Percentiles rank a stretch among this genome's conserved stretches.
Evolutionary conservation across 192 early-diverging fungal species (phyloP).

Genomic region (Gorgonomyces haynaldii): DNA sequence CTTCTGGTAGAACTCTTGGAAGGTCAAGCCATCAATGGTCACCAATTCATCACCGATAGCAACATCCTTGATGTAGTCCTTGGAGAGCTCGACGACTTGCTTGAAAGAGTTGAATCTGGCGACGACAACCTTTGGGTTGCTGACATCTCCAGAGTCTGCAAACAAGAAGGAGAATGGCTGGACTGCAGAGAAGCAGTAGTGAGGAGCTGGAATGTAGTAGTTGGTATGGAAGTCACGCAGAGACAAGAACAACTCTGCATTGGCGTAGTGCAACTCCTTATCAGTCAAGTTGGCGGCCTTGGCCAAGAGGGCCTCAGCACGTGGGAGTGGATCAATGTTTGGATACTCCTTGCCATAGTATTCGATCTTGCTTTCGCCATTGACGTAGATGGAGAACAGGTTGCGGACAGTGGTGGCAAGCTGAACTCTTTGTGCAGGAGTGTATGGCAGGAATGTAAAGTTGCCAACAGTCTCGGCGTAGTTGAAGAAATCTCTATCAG

Average conservation of each 20-base stretch:
- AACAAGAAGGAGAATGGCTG: conserved; percentile 6
- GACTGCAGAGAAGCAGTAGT: conserved; percentile 3
- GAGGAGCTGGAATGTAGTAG: conserved; percentile 1
- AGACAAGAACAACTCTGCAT: conserved; percentile 11
- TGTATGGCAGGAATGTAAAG: not conserved
- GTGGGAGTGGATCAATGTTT: conserved; percentile 10
- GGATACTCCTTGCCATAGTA: conserved; percentile 1
- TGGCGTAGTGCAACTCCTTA: conserved; percentile 12
- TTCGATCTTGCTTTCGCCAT: not conserved
- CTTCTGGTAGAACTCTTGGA: conserved; percentile 8
- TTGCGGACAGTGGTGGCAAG: not conserved
- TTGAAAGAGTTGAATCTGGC: too few relatives aligned
- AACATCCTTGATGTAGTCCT: too few relatives aligned
- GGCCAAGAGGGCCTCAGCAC: conserved; percentile 3
- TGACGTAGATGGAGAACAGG: not conserved
- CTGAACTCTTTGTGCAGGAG: not conserved
- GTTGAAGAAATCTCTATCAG: too few relatives aligned
- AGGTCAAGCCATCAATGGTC: conserved; percentile 6
- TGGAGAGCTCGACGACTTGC: too few relatives aligned
- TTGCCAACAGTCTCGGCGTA: too few relatives aligned
- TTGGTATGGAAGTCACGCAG: conserved; percentile 17
- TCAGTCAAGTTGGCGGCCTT: conserved; percentile 10
- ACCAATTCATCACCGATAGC: conserved; percentile 7
- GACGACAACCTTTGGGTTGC: conserved; percentile 4
- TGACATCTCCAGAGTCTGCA: conserved; percentile 1